phyloP scores from a whole-genome alignment of 129 eudicot genomes.

The Flaveria linearis region DNA sequence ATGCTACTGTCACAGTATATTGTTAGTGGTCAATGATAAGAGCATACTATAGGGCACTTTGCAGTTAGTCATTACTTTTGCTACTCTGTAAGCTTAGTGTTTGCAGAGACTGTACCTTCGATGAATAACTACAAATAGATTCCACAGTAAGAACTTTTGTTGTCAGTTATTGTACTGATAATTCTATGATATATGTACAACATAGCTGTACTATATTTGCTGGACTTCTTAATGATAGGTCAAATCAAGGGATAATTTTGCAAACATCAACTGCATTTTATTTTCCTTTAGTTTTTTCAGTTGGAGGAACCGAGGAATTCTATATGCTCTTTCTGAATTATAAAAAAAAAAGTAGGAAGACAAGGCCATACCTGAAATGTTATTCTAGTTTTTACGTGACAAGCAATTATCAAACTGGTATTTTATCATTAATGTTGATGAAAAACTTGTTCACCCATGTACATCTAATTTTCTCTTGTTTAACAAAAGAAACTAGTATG shows the following conservation, averaged over 20 bases:
- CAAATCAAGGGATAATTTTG: not conserved
- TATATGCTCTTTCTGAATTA: not conserved
- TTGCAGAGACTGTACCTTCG: not conserved
- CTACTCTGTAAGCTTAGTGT: constrained; percentile 1
- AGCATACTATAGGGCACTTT: not conserved
- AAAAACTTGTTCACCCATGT: not conserved
- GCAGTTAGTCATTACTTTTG: constrained; percentile 2
- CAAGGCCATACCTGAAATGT: not conserved
- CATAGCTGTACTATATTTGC: constrained; percentile 3
- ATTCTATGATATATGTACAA: not conserved
- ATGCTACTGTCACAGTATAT: not conserved
- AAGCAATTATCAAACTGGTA: not conserved
- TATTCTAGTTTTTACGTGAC: not conserved
- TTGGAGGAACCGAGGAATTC: not conserved
- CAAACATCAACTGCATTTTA: not conserved
- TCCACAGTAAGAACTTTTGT: constrained; percentile 1
- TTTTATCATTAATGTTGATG: constrained; percentile 10
- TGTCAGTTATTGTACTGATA: not conserved
- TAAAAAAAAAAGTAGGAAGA: not conserved
- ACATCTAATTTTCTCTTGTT: not conserved
- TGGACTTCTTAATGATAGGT: constrained; percentile 10
- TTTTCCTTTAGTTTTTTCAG: not conserved
- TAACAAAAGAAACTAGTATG: constrained; percentile 13
- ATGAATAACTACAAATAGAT: not conserved
- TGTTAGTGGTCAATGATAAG: not conserved